phyloP scores from a whole-genome alignment of 2,329 filamentous ascomycete species.

The Parascedosporium putredinis region DNA sequence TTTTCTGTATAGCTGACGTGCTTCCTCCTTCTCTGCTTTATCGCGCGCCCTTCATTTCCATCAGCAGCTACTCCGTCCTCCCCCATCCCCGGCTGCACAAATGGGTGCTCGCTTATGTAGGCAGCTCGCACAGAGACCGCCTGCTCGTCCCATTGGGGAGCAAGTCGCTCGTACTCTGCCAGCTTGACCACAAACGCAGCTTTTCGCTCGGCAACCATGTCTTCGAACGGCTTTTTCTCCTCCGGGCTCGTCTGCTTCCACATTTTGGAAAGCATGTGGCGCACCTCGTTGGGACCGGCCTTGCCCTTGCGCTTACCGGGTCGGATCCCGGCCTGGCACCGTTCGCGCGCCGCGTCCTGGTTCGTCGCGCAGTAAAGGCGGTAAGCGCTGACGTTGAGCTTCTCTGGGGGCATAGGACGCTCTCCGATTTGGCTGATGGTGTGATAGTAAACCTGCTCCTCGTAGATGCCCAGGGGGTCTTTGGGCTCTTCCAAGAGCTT shows the following conservation, averaged over 20 bases:
- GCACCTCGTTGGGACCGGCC: slow-evolving; percentile 67
- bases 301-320: slow-evolving; percentile 46
- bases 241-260: slow-evolving; percentile 71
- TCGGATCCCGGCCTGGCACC: slow-evolving; percentile 51
- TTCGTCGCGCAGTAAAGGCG: slow-evolving; percentile 76
- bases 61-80: slow-evolving; percentile 1
- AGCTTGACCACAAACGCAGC: slow-evolving; percentile 48
- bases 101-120: slow-evolving; percentile 44
- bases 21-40: slow-evolving; percentile 9
- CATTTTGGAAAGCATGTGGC: slow-evolving; percentile 76
- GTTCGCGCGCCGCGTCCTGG: slow-evolving; percentile 50
- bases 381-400: slow-evolving; percentile 75
- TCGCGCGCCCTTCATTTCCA: slow-evolving; percentile 1
- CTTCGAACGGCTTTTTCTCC: slow-evolving; percentile 66
- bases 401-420: slow-evolving; percentile 59
- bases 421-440: slow-evolving; percentile 56
- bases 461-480: slow-evolving; percentile 45
- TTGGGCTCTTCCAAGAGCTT: slow-evolving; percentile 30
- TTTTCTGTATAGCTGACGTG: slow-evolving; percentile 27
- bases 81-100: slow-evolving; percentile 18
- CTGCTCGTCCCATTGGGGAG: slow-evolving; percentile 61
- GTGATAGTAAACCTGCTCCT: slow-evolving; percentile 40
- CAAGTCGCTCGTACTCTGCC: slow-evolving; percentile 48
- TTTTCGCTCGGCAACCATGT: slow-evolving; percentile 63
- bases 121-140: slow-evolving; percentile 42